Conservation (phyloP, 805 yeast species). For the Clavispora carvajalis region DNA sequence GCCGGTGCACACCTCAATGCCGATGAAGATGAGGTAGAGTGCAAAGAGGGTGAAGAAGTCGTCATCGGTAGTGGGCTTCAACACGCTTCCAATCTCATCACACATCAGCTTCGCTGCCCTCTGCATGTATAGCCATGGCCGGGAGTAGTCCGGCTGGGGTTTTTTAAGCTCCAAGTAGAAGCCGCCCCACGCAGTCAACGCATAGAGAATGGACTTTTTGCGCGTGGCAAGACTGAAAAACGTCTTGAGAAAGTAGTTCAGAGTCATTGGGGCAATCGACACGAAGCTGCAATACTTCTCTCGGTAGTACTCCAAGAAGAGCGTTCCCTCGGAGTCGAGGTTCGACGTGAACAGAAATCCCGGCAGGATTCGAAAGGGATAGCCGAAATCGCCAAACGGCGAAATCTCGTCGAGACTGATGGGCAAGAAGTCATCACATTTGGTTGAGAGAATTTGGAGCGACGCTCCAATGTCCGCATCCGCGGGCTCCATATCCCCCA, state of each 20-base stretch:
- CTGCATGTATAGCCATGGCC: slow-evolving; percentile 18
- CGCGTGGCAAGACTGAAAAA: slow-evolving; percentile 13
- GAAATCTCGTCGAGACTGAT: background rate
- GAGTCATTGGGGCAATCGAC: slow-evolving; percentile 13
- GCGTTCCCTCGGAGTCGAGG: slow-evolving; percentile 14
- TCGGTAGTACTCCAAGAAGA: slow-evolving; percentile 14
- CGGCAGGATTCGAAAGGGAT: background rate
- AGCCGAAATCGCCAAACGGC: background rate
- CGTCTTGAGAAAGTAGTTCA: slow-evolving; percentile 18
- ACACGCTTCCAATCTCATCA: slow-evolving; percentile 11
- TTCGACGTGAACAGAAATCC: slow-evolving; percentile 5
- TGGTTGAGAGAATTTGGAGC: background rate
- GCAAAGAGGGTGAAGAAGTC: slow-evolving; percentile 14
- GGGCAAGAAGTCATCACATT: background rate
- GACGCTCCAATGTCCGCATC: background rate
- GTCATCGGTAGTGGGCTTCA: slow-evolving; percentile 9
- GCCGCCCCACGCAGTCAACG: slow-evolving; percentile 19
- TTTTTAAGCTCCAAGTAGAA: slow-evolving; percentile 13
- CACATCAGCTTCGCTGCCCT: slow-evolving; percentile 16
- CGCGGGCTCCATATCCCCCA: background rate
- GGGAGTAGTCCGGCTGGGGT: slow-evolving; percentile 11
- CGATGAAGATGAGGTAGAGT: slow-evolving; percentile 16
- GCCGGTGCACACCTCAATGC: slow-evolving; percentile 19
- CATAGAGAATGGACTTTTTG: slow-evolving; percentile 14
- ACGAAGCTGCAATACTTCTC: slow-evolving; percentile 14